Conservation (phyloP, 495 filamentous ascomycete genomes). For the Aspergillus wentii region DNA sequence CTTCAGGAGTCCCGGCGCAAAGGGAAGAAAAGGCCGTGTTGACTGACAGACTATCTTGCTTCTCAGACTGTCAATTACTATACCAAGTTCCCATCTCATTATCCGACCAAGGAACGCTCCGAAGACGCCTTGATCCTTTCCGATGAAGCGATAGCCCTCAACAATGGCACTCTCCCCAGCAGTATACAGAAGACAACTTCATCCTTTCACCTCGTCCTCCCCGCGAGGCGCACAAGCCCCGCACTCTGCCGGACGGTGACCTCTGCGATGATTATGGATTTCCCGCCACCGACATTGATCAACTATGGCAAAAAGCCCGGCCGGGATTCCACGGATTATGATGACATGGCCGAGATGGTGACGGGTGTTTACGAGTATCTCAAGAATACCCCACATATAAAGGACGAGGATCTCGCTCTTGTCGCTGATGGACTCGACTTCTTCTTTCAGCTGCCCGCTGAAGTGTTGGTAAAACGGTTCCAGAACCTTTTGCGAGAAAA, state of each 20-base stretch:
- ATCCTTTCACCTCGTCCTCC: conserved; percentile 59
- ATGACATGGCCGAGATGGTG: conserved; percentile 41
- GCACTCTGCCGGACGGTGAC: conserved; percentile 56
- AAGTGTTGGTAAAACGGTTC: conserved; percentile 53
- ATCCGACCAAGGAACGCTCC: conserved; percentile 26
- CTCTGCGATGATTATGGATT: conserved; percentile 57
- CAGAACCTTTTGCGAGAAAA: conserved; percentile 43
- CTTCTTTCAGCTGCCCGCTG: conserved; percentile 59
- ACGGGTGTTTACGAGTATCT: conserved; percentile 50
- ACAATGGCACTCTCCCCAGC: conserved; percentile 27
- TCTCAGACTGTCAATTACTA: conserved; percentile 27
- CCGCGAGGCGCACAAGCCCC: conserved; percentile 42
- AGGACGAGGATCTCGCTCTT: conserved; percentile 57
- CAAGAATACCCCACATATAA: conserved; percentile 37
- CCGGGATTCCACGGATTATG: conserved; percentile 22
- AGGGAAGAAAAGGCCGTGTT: too few species aligned
- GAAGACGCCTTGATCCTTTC: conserved; percentile 30
- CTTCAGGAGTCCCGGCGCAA: too few species aligned
- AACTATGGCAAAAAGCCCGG: conserved; percentile 34
- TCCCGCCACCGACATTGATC: conserved; percentile 55
- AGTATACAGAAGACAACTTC: conserved; percentile 42
- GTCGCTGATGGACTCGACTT: conserved; percentile 53
- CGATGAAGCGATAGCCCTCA: conserved; percentile 12
- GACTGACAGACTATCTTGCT: background rate
- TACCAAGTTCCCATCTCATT: conserved; percentile 32